phyloP scores from a whole-genome alignment of 345 rosid genomes.

The Gossypium ekmanianum region DNA sequence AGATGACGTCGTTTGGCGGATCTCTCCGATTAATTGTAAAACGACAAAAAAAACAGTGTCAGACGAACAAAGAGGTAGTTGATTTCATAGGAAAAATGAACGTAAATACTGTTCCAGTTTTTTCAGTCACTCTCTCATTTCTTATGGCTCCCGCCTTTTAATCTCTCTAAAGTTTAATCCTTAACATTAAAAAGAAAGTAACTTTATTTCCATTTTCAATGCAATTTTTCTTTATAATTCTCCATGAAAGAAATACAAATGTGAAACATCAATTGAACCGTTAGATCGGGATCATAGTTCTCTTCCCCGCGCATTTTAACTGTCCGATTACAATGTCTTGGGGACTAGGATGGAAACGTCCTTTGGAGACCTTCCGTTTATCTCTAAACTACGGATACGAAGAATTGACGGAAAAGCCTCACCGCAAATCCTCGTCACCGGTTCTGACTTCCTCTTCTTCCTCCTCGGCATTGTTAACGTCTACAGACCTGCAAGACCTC shows the following conservation, averaged over 20 bases:
- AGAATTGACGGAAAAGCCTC: constrained; percentile 48
- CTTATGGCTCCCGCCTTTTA: background rate
- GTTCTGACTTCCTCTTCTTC: constrained; percentile 39
- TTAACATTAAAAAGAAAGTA: background rate
- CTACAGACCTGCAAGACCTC: constrained; percentile 52
- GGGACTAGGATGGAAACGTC: constrained; percentile 96
- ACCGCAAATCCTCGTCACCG: constrained; percentile 40
- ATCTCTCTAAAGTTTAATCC: background rate
- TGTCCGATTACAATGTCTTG: constrained; percentile 64
- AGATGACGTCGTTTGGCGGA: background rate
- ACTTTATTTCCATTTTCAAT: background rate
- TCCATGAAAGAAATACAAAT: background rate
- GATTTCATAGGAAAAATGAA: background rate
- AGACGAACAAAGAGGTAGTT: background rate
- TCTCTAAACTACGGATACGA: constrained; percentile 69
- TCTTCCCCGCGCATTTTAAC: background rate
- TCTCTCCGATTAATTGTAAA: background rate
- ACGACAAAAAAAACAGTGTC: background rate
- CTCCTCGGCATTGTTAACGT: constrained; percentile 28
- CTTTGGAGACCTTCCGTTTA: constrained; percentile 77
- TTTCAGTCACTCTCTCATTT: background rate
- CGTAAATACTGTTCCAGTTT: background rate
- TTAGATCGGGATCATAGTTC: constrained; percentile 30
- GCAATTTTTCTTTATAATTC: background rate
- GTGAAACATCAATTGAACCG: constrained; percentile 8